Evolutionary conservation across 208 protist genomes (phyloP).

Genomic region (Lotmaria passim): DNA sequence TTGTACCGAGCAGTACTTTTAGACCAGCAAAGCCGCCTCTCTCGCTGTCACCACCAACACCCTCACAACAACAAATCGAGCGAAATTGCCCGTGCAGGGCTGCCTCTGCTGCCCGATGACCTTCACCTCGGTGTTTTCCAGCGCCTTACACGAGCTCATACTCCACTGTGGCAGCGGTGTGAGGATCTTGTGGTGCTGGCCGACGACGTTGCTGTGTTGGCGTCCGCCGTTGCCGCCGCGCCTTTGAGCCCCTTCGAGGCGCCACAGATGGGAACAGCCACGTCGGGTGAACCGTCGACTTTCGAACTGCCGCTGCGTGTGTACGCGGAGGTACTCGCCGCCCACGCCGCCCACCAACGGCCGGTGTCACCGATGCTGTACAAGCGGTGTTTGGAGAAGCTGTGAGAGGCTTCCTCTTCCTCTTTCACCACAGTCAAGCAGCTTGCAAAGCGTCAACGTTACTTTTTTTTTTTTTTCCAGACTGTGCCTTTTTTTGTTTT

Average conservation of each 20-base stretch:
- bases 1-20: too few relatives aligned
- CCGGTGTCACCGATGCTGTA: background rate
- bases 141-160: background rate
- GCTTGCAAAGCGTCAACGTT: too few relatives aligned
- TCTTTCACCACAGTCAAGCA: background rate
- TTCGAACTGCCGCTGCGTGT: conserved; percentile 2
- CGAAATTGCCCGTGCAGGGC: background rate
- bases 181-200: background rate
- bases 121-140: background rate
- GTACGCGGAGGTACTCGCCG: background rate
- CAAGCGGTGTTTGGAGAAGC: background rate
- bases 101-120: background rate
- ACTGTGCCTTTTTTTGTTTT: background rate
- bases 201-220: background rate
- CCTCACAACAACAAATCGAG: too few relatives aligned
- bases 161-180: conserved; percentile 2
- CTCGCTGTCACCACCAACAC: too few relatives aligned
- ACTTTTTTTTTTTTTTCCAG: background rate
- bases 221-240: background rate
- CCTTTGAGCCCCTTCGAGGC: background rate
- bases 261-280: background rate
- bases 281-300: background rate
- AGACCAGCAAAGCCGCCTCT: too few relatives aligned
- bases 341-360: background rate
- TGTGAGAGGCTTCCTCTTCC: background rate